Evolutionary conservation across 2,329 filamentous ascomycete genomes (phyloP).

Genomic region (Chalaropsis thielavioides): DNA sequence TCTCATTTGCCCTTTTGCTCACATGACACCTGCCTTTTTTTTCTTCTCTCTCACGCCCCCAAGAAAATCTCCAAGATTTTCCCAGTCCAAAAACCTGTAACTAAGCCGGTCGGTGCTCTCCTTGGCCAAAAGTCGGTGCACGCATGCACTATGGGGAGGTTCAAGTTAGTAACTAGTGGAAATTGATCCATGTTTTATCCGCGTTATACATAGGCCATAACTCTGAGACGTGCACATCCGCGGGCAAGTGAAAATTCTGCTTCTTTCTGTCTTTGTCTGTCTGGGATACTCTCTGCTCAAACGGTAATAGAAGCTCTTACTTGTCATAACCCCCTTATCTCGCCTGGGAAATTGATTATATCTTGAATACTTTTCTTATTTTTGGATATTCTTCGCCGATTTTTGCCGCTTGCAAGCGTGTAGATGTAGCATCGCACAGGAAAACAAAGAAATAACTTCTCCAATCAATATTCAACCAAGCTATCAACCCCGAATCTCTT

Average conservation of each 20-base stretch:
- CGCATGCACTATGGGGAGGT: not conserved
- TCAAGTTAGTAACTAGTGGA: too few species aligned
- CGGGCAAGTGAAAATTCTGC: not conserved
- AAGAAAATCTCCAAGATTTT: not conserved
- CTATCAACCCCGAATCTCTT: not conserved
- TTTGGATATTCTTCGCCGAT: not conserved
- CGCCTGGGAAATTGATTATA: too few species aligned
- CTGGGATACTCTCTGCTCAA: not conserved
- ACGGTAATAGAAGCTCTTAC: not conserved
- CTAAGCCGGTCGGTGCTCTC: not conserved
- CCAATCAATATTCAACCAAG: not conserved
- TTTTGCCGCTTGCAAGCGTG: not conserved
- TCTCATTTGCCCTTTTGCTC: not conserved
- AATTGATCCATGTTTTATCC: too few species aligned
- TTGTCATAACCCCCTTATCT: not conserved
- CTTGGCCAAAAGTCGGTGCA: not conserved
- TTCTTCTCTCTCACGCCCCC: not conserved
- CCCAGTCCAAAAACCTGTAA: too few species aligned
- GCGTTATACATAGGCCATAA: not conserved
- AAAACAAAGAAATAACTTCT: constrained; percentile 1
- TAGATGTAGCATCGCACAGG: not conserved
- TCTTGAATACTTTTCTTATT: not conserved
- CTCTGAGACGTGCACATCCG: not conserved
- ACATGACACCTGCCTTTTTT: not conserved
- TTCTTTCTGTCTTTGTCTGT: not conserved